Base-by-base conservation (phyloP, 345 rosid species). In the Noccaea caerulescens region DNA sequence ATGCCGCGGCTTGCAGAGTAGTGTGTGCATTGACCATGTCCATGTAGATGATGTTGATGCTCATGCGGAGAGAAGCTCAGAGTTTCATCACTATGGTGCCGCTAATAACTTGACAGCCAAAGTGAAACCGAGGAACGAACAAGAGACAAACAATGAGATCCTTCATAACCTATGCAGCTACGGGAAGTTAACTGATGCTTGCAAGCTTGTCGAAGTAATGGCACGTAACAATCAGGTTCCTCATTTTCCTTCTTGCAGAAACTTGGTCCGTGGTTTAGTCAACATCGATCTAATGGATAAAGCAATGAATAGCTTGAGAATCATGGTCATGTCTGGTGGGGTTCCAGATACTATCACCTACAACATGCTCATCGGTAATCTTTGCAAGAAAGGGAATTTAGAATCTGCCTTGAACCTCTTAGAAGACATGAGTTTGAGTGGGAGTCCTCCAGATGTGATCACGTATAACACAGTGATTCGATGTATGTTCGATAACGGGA, bases 281-380 rank as follows among this genome's bases (percentile, higher is more conserved):
- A 86, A 78, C 64, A 71, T 81, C 20, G 83, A 82, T 65, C 76
- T 69, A 72, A 69, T 83, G 39, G 91, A 90, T 32, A 84, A 85
- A 79, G 98, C 96, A 55, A 65, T 77, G 23, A 68, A 51, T 46
- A 64, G 90, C 69, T 84, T 90, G 70, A 77, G 81, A 69, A 69
- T 85, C 57, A 84, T 92, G 95, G 83, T 88, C 30, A 83, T 88
- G 88, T 92, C 96, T 41, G 93, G 98, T 79, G 95, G 91, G 33
- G 60, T 88, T 72, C 93, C 90, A 10, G 95, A 92, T 80, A 80
- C 77, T 57, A 88, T 92, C 37, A 88, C 92, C 6, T 92, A 85
- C 72, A 92, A 89, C 75, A 88, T 89, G 89, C 66, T 86, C 83
- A 75, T 92, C 18, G 86, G 92, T 1, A 86, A 82, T 45, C 82